Evolutionary conservation across 148 eudicot genomes (phyloP).

Genomic region (Selenicereus undatus): DNA sequence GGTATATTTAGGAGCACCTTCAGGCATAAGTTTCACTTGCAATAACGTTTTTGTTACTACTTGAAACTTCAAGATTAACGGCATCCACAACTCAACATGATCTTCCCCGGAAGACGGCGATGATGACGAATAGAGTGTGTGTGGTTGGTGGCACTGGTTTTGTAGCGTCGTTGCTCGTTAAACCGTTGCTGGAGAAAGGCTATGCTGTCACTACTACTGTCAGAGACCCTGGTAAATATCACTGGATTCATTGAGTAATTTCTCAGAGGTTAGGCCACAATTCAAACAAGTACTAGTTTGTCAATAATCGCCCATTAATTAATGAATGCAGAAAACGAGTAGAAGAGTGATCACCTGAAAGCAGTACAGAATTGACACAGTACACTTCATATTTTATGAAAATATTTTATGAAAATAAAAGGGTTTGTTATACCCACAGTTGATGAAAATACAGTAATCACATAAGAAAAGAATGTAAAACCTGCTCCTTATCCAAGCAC

Average conservation of each 20-base stretch:
- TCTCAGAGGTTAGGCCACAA: not conserved
- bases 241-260: not conserved
- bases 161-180: slow-evolving; percentile 50
- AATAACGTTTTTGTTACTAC: too few relatives aligned
- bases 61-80: slow-evolving; percentile 15
- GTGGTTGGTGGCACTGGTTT: slow-evolving; percentile 61
- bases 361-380: slow-evolving; percentile 30
- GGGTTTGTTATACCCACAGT: not conserved
- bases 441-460: too few relatives aligned
- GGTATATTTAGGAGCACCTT: not conserved
- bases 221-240: slow-evolving; percentile 49
- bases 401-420: too few relatives aligned
- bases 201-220: slow-evolving; percentile 60
- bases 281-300: too few relatives aligned
- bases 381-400: too few relatives aligned
- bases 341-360: slow-evolving; percentile 45
- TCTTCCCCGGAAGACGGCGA: not conserved
- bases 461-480: too few relatives aligned
- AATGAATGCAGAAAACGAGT: slow-evolving; percentile 38
- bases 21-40: not conserved
- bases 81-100: slow-evolving; percentile 8
- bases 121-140: slow-evolving; percentile 35
- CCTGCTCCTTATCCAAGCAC: too few relatives aligned
- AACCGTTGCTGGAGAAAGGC: slow-evolving; percentile 40
- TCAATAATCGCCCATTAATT: not conserved